Evolutionary conservation across 2,329 filamentous ascomycete species (phyloP), one percentile per base, ranked within the genome.

Genomic region (Claviceps arundinis): DNA sequence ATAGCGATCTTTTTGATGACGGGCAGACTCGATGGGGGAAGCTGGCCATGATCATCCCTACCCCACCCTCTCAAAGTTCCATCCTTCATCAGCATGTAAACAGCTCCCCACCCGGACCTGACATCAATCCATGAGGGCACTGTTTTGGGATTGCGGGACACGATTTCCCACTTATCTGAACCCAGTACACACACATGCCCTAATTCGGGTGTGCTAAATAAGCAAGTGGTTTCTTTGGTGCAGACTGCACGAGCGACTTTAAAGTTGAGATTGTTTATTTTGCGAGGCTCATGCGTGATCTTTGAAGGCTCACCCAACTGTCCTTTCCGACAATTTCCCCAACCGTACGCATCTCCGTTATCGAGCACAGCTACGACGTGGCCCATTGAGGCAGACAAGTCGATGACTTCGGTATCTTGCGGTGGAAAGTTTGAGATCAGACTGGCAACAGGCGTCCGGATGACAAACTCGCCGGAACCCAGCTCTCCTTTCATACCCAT

Each of bases 291-390:
- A 68, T 77, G 75, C 2, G 84, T 64, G 30, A 82, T 63, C 5
- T 69, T 71, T 30, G 70, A 68, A 0, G 76, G 75, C 43, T 71
- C 67, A 1, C 89, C 90, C 1, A 95, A 70, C 64, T 98, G 91
- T 0, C 87, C 87, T 63, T 95, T 93, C 24, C 89, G 78, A 14
- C 86, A 84, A 60, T 82, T 87, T 0, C 93, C 93, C 91, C 91
- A 97, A 2, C 89, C 90, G 64, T 86, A 95, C 1, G 84, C 82
- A 16, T 85, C 76, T 0, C 90, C 91, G 62, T 85, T 84, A 44
- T 77, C 77, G 3, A 95, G 68, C 0, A 96, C 77, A 1, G 73
- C 80, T 16, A 94, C 78, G 0, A 82, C 81, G 63, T 98, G 93
- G 22, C 81, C 81, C 73, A 95, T 85, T 37, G 86, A 81, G 11